Evolutionary conservation across 352 stramenopile species (phyloP).

Genomic region (Globisporangium radiosum): DNA sequence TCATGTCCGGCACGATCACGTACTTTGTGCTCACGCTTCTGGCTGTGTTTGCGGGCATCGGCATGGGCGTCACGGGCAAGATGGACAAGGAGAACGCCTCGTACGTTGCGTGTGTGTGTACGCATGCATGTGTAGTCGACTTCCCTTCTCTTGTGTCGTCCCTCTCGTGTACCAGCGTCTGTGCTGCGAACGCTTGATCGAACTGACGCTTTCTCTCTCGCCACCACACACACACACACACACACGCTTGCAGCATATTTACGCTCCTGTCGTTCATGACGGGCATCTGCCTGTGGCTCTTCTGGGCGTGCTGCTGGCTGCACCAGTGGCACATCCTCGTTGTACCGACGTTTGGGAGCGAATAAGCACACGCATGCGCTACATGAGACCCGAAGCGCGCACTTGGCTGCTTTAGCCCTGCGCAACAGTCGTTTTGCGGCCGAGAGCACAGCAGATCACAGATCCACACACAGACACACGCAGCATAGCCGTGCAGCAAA

Average conservation of each 20-base stretch:
- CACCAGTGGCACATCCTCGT: constrained; percentile 88
- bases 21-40: constrained; percentile 85
- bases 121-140: too few species aligned
- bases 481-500: too few species aligned
- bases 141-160: constrained; percentile 1
- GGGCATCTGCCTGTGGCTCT: constrained; percentile 84
- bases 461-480: too few species aligned
- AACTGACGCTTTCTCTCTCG: too few species aligned
- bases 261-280: constrained; percentile 77
- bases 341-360: constrained; percentile 65
- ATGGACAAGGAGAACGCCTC: constrained; percentile 79
- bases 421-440: too few species aligned
- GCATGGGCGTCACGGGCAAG: constrained; percentile 75
- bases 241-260: constrained; percentile 47
- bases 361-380: constrained; percentile 28
- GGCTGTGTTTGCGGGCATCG: constrained; percentile 67
- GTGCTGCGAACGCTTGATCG: not conserved
- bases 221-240: not conserved
- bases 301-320: constrained; percentile 88
- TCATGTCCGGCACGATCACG: constrained; percentile 79
- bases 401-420: too few species aligned
- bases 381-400: too few species aligned
- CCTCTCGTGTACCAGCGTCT: not conserved
- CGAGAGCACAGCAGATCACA: too few species aligned
- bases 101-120: constrained; percentile 38